A percentile compares a stretch with the other conserved stretches of the same genome.
Conservation (phyloP, 1,284 basidiomycete species). For the Naganishia sp. region DNA sequence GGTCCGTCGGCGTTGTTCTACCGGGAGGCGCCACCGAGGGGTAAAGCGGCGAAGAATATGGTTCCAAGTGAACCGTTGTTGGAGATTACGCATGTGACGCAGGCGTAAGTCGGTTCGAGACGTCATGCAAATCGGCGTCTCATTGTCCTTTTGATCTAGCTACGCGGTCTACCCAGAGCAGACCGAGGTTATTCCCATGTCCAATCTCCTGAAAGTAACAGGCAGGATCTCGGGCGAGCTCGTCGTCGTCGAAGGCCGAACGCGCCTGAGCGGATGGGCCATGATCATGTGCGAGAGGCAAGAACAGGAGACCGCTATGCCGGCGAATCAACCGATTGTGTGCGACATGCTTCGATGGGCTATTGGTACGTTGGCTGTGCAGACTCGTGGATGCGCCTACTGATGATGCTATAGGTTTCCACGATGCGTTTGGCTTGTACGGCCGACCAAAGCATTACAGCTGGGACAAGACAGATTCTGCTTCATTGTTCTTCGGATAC, state of each 20-base stretch:
- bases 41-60: constrained; percentile 41
- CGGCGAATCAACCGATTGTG: constrained; percentile 42
- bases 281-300: constrained; percentile 81
- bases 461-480: constrained; percentile 78
- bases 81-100: constrained; percentile 50
- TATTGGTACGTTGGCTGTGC: constrained; percentile 62
- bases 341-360: constrained; percentile 94
- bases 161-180: constrained; percentile 92
- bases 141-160: constrained; percentile 29
- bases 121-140: neutral
- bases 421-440: constrained; percentile 83
- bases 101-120: constrained; percentile 42
- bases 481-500: constrained; percentile 52
- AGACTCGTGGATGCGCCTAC: neutral
- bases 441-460: constrained; percentile 76
- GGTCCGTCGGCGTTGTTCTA: constrained; percentile 52
- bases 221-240: constrained; percentile 78
- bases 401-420: constrained; percentile 59
- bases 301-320: constrained; percentile 47
- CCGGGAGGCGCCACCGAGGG: constrained; percentile 40
- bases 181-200: constrained; percentile 83
- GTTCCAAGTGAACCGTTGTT: constrained; percentile 40
- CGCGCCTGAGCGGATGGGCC: constrained; percentile 72
- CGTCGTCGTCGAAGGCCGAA: constrained; percentile 55
- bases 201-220: constrained; percentile 85